Base-by-base conservation (phyloP, 2,329 filamentous ascomycete species). In the Cryphonectria radicalis region DNA sequence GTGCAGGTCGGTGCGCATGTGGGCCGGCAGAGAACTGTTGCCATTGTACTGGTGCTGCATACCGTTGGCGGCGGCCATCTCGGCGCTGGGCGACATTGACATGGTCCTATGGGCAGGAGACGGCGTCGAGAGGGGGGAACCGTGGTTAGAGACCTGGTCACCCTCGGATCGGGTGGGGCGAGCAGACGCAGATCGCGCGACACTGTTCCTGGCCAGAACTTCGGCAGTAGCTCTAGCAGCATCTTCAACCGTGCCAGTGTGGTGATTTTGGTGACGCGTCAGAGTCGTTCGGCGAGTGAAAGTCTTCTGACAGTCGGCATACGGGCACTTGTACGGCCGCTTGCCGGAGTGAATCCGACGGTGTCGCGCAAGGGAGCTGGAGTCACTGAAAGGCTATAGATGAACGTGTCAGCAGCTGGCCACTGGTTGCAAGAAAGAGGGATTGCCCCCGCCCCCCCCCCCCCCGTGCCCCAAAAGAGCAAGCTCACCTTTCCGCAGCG, bases 271-370 rank as follows among this genome's bases (percentile, higher is more conserved):
- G 80, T 99, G 96, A 66, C 96, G 90, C 2, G 95, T 99, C 73
- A 99, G 85, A 3, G 96, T 98, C 0, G 96, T 98, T 74, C 95
- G 92, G 70, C 96, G 91, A 13, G 96, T 99, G 78, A 99, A 99
- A 0, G 95, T 98, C 87, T 98, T 98, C 79, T 98, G 95, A 81
- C 96, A 99, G 80, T 98, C 95, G 72, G 94, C 95, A 77, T 96
- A 98, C 0, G 95, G 95, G 82, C 96, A 99, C 81, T 97, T 97
- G 85, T 98, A 99, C 1, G 96, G 96, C 66, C 96, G 89, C 82
- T 96, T 97, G 72, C 96, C 96, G 4, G 94, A 97, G 80, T 99
- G 96, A 73, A 98, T 98, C 74, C 96, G 90, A 72, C 96, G 91
- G 82, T 99, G 96, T 69, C 96, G 89, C 19, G 96, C 96, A 32